A percentile compares a stretch with the other conserved stretches of the same genome.
Conservation (phyloP, 257 asterid genomes). For the Echites panduratus region DNA sequence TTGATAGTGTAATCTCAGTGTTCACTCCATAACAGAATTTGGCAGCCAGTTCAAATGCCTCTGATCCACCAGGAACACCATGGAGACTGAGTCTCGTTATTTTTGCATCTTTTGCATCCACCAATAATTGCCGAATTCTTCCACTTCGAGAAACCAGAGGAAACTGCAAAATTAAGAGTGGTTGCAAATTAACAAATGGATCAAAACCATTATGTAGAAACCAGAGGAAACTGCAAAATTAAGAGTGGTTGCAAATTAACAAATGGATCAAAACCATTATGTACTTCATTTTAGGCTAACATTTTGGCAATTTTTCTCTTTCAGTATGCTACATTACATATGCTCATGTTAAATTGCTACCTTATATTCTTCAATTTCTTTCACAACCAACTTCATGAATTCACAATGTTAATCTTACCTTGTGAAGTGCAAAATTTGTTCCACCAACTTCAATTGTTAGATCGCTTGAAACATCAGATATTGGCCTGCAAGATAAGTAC, state of each 20-base stretch:
- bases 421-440: conserved; percentile 77
- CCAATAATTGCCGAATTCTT: conserved; percentile 50
- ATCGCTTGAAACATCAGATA: conserved; percentile 95
- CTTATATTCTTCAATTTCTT: background rate
- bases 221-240: conserved; percentile 71
- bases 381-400: background rate
- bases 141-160: conserved; percentile 90
- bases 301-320: background rate
- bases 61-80: conserved; percentile 79
- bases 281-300: too few relatives aligned
- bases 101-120: conserved; percentile 69
- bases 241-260: conserved; percentile 1
- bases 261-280: background rate
- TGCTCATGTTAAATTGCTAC: background rate
- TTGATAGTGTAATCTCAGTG: conserved; percentile 58
- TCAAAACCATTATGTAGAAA: too few relatives aligned
- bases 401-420: conserved; percentile 39
- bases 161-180: conserved; percentile 43
- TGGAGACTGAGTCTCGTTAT: conserved; percentile 50
- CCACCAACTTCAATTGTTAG: conserved; percentile 79
- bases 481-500: conserved; percentile 62
- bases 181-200: background rate
- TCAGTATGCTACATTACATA: background rate
- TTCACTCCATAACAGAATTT: conserved; percentile 86
- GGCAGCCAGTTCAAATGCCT: conserved; percentile 82